Conservation (phyloP, 164 flowering plant genomes). For the Liquidambar formosana region DNA sequence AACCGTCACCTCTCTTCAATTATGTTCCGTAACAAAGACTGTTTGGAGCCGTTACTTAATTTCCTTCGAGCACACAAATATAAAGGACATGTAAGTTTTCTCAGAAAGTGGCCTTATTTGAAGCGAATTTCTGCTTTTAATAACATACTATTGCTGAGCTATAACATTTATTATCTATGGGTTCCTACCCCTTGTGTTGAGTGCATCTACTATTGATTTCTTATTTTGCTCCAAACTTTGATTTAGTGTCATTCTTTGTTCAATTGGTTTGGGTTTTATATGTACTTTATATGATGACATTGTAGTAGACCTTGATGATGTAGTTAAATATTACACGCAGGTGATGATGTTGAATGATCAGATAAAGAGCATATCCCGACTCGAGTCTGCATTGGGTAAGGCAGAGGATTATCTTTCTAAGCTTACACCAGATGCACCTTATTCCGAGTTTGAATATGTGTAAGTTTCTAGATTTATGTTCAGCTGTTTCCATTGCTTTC, state of each 20-base stretch:
- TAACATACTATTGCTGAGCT: too few relatives aligned
- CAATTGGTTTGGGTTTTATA: neutral
- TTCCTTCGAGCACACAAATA: constrained; percentile 82
- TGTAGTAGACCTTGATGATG: constrained; percentile 5
- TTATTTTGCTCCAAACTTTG: neutral
- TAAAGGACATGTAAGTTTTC: constrained; percentile 75
- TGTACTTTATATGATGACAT: neutral
- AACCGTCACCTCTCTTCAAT: constrained; percentile 91
- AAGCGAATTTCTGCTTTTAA: too few relatives aligned
- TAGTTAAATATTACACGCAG: constrained; percentile 32
- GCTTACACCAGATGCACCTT: constrained; percentile 68
- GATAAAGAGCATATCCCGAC: constrained; percentile 59
- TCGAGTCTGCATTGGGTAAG: constrained; percentile 64
- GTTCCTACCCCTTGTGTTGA: too few relatives aligned
- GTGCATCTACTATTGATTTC: too few relatives aligned
- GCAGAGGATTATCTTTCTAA: constrained; percentile 81
- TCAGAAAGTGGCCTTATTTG: too few relatives aligned
- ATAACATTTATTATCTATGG: too few relatives aligned
- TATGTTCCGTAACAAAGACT: constrained; percentile 84
- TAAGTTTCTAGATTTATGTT: constrained; percentile 32
- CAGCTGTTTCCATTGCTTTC: neutral
- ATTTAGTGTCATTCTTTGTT: neutral
- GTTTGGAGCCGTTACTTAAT: constrained; percentile 82
- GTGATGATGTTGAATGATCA: constrained; percentile 90
- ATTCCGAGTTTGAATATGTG: constrained; percentile 73